Evolutionary conservation across 345 rosid genomes (phyloP).

Genomic region (Clarkia xantiana): DNA sequence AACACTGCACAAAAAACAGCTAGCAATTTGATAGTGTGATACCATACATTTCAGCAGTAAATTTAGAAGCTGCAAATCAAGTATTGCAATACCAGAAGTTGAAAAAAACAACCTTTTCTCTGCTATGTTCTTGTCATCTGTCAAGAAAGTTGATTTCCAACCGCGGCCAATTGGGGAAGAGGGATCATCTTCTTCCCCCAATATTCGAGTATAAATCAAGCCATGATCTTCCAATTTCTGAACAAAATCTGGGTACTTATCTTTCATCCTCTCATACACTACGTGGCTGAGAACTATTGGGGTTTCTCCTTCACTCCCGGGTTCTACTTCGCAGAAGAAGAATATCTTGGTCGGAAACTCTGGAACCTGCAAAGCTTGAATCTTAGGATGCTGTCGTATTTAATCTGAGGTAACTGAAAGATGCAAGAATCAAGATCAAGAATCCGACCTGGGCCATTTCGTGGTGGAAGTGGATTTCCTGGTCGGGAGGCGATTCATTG

Average conservation of each 20-base stretch:
- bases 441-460: conserved; percentile 76
- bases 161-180: conserved; percentile 88
- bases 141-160: conserved; percentile 88
- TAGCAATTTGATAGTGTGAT: too few species aligned
- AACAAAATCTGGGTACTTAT: conserved; percentile 55
- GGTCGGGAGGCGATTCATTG: conserved; percentile 88
- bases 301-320: conserved; percentile 79
- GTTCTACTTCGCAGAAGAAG: conserved; percentile 83
- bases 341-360: conserved; percentile 84
- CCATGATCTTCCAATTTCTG: conserved; percentile 53
- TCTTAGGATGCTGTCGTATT: neutral
- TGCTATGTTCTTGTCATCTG: conserved; percentile 52
- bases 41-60: too few species aligned
- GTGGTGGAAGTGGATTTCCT: conserved; percentile 83
- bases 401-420: neutral
- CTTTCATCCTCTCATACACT: conserved; percentile 64
- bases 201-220: conserved; percentile 46
- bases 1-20: too few species aligned
- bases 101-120: conserved; percentile 39
- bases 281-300: conserved; percentile 79
- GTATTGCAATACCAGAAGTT: too few species aligned
- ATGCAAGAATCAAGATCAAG: neutral
- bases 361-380: conserved; percentile 35
- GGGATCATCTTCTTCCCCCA: conserved; percentile 70
- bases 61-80: too few species aligned